phyloP scores from a whole-genome alignment of 441 rosid species.

The Adansonia gregorii region DNA sequence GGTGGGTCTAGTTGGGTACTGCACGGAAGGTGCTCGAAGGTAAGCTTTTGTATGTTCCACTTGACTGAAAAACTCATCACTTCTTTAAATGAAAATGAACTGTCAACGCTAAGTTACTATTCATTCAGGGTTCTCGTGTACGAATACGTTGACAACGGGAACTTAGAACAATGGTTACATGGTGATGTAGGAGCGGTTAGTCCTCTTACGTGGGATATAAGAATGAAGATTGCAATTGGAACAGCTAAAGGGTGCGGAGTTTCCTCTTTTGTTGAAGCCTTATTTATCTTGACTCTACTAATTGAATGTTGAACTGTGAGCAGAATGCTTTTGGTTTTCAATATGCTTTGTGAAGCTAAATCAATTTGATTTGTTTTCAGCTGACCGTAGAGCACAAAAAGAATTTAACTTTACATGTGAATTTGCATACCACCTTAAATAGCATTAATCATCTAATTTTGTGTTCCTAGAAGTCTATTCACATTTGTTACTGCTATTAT shows the following conservation, averaged over 20 bases:
- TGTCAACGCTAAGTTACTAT: background rate
- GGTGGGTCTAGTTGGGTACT: slow-evolving; percentile 91
- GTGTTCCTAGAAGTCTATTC: background rate
- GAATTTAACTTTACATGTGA: background rate
- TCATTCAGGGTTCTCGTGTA: slow-evolving; percentile 85
- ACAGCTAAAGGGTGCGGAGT: slow-evolving; percentile 83
- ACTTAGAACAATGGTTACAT: slow-evolving; percentile 96
- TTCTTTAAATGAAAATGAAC: slow-evolving; percentile 15
- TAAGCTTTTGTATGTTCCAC: slow-evolving; percentile 30
- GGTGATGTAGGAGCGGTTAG: slow-evolving; percentile 87
- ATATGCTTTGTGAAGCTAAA: background rate
- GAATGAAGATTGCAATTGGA: slow-evolving; percentile 89
- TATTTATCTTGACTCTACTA: slow-evolving; percentile 12
- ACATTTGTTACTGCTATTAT: background rate
- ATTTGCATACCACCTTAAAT: background rate
- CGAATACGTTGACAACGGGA: slow-evolving; percentile 88
- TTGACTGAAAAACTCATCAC: background rate
- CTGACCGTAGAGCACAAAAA: background rate
- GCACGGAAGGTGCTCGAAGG: slow-evolving; percentile 89
- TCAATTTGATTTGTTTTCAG: background rate
- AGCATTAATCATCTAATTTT: background rate
- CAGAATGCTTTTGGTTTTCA: background rate
- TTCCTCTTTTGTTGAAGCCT: background rate
- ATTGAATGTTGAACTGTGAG: slow-evolving; percentile 1
- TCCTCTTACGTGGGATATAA: slow-evolving; percentile 88